Evolutionary conservation across 495 filamentous ascomycete genomes (phyloP).

Genomic region (Cenococcum geophilum): DNA sequence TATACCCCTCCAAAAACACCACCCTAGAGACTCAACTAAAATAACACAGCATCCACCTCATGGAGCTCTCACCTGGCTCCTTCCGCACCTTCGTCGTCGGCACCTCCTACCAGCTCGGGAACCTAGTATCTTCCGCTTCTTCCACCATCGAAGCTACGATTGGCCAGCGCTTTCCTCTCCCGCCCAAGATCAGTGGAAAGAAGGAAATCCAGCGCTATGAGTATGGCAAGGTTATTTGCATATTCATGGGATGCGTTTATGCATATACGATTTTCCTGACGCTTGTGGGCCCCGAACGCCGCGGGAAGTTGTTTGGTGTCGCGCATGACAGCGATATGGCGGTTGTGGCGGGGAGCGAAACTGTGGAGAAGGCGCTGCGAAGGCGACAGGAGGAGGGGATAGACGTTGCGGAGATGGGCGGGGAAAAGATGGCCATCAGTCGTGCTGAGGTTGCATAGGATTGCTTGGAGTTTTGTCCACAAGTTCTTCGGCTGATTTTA

Average conservation of each 20-base stretch:
- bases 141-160: conserved; percentile 80
- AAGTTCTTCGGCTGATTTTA: too few species aligned
- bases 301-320: conserved; percentile 61
- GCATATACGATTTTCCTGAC: conserved; percentile 71
- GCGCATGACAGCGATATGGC: conserved; percentile 60
- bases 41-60: conserved; percentile 57
- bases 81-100: conserved; percentile 84
- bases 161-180: conserved; percentile 72
- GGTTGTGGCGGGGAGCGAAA: conserved; percentile 38
- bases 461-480: too few species aligned
- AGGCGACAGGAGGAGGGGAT: too few species aligned
- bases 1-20: too few species aligned
- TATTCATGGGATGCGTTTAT: conserved; percentile 89
- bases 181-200: conserved; percentile 38
- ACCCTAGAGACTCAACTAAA: too few species aligned
- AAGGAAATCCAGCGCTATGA: conserved; percentile 51
- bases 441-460: too few species aligned
- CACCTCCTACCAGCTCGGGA: conserved; percentile 78
- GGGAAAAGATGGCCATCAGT: too few species aligned
- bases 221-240: conserved; percentile 86
- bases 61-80: conserved; percentile 75
- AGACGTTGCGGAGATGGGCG: too few species aligned
- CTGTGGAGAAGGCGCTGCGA: too few species aligned
- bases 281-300: conserved; percentile 68
- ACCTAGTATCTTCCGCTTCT: conserved; percentile 71